Evolutionary conservation across 257 asterid species (phyloP), one percentile per base, ranked within the genome.

Genomic region (Solanum neorickii): DNA sequence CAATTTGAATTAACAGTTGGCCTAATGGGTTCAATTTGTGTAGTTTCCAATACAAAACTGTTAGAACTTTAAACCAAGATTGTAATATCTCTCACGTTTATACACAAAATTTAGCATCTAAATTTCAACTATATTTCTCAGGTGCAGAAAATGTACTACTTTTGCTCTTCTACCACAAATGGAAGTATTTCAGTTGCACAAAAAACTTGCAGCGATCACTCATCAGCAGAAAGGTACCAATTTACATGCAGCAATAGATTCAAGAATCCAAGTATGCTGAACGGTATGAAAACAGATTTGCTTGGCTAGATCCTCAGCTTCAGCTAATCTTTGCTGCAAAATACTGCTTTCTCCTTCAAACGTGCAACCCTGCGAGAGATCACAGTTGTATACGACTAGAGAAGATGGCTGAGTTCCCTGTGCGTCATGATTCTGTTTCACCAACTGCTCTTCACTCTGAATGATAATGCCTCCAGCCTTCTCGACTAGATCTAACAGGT

Each of bases 251-350:
- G 98, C 96, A 87, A 97, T 92, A 3, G 98, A 92, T 88, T 97
- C 99, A 93, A 97, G 86, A 88, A 97, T 94, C 99, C 98, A 97
- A 8, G 98, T 95, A 91, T 95, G 99, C 23, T 94, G 93, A 87
- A 92, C 80, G 77, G 88, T 93, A 60, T 27, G 90, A 78, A 92
- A 92, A 20, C 89, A 89, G 0, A 89, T 85, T 68, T 59, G 87
- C 23, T 77, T 88, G 73, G 94, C 94, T 35, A 92, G 73, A 77
- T 88, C 86, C 86, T 87, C 87, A 5, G 98, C 98, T 85, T 91
- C 94, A 35, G 86, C 90, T 70, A 86, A 74, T 86, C 95, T 93
- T 86, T 78, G 84, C 46, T 76, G 87, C 49, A 88, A n/a, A 16
- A 86, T 9, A 21, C 89, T 75, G 83, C 86, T 87, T 82, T 89